These are phyloP conservation scores for Erodium maritimum DNA, from an alignment of 345 rosid genomes.

Conservation along the genomic window DNA sequence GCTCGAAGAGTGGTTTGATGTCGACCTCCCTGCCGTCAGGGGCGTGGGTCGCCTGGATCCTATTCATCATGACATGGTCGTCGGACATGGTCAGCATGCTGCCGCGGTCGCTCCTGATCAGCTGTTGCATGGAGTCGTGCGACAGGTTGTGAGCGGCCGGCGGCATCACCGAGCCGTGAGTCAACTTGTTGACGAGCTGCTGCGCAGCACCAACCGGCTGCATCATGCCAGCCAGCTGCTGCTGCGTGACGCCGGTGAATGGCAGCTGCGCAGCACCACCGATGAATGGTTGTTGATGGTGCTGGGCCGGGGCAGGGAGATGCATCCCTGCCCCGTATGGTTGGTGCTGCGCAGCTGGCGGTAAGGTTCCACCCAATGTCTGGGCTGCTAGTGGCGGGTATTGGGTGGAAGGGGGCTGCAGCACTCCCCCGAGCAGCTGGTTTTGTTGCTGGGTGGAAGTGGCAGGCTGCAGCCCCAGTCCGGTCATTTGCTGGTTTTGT, in stretches of 20 bases:
- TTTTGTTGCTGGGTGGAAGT: not conserved
- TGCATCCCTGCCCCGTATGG: not conserved
- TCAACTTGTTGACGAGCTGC: not conserved
- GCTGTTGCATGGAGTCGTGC: slow-evolving; percentile 6
- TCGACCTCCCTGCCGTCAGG: slow-evolving; percentile 53
- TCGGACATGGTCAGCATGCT: slow-evolving; percentile 33
- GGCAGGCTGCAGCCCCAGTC: not conserved
- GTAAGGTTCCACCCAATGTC: too few relatives aligned
- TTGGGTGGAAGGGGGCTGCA: not conserved
- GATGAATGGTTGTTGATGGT: not conserved
- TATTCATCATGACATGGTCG: slow-evolving; percentile 47
- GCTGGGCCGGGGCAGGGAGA: not conserved
- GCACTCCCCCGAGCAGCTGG: not conserved
- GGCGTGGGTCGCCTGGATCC: slow-evolving; percentile 41
- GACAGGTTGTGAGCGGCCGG: not conserved
- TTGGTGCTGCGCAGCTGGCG: not conserved
- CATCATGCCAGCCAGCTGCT: not conserved
- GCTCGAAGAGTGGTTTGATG: slow-evolving; percentile 46
- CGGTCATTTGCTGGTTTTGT: not conserved
- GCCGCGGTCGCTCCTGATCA: slow-evolving; percentile 22
- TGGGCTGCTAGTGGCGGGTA: not conserved
- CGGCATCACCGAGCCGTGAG: not conserved
- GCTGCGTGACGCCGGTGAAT: not conserved
- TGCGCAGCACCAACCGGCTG: not conserved
- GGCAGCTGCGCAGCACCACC: too few relatives aligned